Evolutionary conservation across 768 basidiomycete genomes (phyloP), one percentile per base, ranked within the genome.

Genomic region (Russula sp.): DNA sequence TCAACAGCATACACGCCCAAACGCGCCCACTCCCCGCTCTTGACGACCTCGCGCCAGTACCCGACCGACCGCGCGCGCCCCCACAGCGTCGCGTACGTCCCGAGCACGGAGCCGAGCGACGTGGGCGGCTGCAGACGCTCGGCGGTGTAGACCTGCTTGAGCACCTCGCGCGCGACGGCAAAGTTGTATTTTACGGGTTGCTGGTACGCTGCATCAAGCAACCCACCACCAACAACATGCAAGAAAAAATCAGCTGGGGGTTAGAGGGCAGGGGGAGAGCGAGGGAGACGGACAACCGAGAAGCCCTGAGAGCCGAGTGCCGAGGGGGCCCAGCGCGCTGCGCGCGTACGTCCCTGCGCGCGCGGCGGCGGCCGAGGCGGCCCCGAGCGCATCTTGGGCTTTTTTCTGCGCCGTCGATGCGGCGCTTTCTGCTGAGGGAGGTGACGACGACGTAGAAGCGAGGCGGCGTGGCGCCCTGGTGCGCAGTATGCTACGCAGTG

Each of bases 131-230:
- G 79, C 59, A 90, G 75, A 59, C 77, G 76, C 71, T 82, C 81
- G 39, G 74, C 74, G 51, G 84, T 64, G 77, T 84, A 82, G 54
- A 83, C 76, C 66, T 82, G 80, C 72, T 80, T 81, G 65, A 77
- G 73, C 58, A 96, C 68, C 71, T 94, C 91, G 57, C 86, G 84
- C 20, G 83, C 78, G 53, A 95, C 90, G 57, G 86, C 72, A 34
- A 89, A 76, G 77, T 94, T 93, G 79, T 93, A 94, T 34, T 82
- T 63, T 40, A 94, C 71, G 5, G 91, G 91, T 70, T 89, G 80
- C 64, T 84, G 84, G 78, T 92, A 91, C 10, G 85, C 92, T 84
- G 63, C 44, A 45, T n/a, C 14, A 60, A 37, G 11, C 11, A 55
- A 11, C 11, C 4, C 32, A 18, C 50, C 20, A 37, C 27, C 27